phyloP scores from a whole-genome alignment of 2,329 filamentous ascomycete genomes.

The Karstenula rhodostoma region DNA sequence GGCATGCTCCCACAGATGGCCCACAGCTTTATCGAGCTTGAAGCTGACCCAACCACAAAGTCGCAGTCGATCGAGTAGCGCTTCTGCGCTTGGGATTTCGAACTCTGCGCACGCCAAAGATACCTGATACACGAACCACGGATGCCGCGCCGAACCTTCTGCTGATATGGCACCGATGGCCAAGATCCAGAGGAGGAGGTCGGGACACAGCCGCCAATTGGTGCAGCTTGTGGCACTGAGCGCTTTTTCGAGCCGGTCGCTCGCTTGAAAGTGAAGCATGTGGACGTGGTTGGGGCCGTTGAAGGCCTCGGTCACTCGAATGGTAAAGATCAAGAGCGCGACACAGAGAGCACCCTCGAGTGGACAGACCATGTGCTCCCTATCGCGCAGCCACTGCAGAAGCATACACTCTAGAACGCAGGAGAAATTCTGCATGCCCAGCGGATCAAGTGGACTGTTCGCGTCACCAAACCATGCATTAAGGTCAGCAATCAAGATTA shows the following conservation, averaged over 20 bases:
- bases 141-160: slow-evolving; percentile 39
- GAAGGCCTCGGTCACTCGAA: slow-evolving; percentile 45
- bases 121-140: slow-evolving; percentile 45
- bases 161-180: slow-evolving; percentile 47
- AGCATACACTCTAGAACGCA: slow-evolving; percentile 44
- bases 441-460: slow-evolving; percentile 42
- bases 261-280: slow-evolving; percentile 42
- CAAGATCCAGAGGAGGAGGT: slow-evolving; percentile 49
- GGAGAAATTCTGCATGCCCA: slow-evolving; percentile 48
- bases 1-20: slow-evolving; percentile 41
- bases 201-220: slow-evolving; percentile 44
- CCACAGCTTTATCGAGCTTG: slow-evolving; percentile 45
- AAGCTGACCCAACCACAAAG: slow-evolving; percentile 49
- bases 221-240: slow-evolving; percentile 42
- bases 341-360: slow-evolving; percentile 48
- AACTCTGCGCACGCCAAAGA: slow-evolving; percentile 45
- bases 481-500: slow-evolving; percentile 46
- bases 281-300: slow-evolving; percentile 35
- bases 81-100: slow-evolving; percentile 34
- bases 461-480: slow-evolving; percentile 44
- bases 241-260: slow-evolving; percentile 44
- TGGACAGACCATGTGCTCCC: slow-evolving; percentile 35
- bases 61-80: slow-evolving; percentile 40
- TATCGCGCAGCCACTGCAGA: slow-evolving; percentile 42
- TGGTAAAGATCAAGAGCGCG: slow-evolving; percentile 46